Evolutionary conservation across 2,329 filamentous ascomycete genomes (phyloP).

Genomic region (Diaporthe sp.): DNA sequence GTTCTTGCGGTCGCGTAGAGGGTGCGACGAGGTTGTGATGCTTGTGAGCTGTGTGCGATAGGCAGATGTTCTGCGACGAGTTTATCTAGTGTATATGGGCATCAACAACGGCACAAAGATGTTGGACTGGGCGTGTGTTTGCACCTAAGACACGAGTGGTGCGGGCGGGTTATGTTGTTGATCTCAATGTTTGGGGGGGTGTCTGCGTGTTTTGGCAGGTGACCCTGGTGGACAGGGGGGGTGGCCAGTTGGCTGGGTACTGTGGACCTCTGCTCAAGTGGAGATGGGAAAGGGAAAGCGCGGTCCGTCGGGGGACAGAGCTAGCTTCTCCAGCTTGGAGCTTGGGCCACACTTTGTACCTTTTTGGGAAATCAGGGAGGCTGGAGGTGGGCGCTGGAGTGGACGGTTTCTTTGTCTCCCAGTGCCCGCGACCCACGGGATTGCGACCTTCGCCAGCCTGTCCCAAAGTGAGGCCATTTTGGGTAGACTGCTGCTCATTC

Average conservation of each 20-base stretch:
- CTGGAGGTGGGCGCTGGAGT: constrained; percentile 10
- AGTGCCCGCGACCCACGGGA: background rate
- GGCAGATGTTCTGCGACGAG: constrained; percentile 18
- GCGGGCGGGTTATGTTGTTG: constrained; percentile 35
- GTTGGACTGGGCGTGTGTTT: constrained; percentile 3
- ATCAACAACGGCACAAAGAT: constrained; percentile 32
- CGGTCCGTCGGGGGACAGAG: background rate
- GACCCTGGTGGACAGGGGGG: constrained; percentile 23
- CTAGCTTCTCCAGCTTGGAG: constrained; percentile 17
- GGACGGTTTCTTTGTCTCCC: background rate
- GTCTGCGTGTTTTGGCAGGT: constrained; percentile 28
- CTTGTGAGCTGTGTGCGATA: constrained; percentile 34
- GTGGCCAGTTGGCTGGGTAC: constrained; percentile 11
- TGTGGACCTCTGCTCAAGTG: constrained; percentile 5
- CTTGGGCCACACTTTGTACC: constrained; percentile 36
- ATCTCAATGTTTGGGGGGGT: constrained; percentile 27
- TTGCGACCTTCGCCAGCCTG: background rate
- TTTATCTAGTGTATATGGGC: constrained; percentile 30
- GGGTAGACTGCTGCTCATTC: background rate
- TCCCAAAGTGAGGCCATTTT: constrained; percentile 11
- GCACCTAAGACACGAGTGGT: constrained; percentile 18
- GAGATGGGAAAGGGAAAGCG: constrained; percentile 8
- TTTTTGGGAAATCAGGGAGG: constrained; percentile 26
- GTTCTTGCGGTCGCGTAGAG: constrained; percentile 39
- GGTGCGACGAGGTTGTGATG: constrained; percentile 51